A percentile compares a stretch with the other conserved stretches of the same genome.
These are phyloP conservation scores for Byssochlamys sp. DNA, from an alignment of 2,329 filamentous ascomycete genomes.

Conservation along the genomic window DNA sequence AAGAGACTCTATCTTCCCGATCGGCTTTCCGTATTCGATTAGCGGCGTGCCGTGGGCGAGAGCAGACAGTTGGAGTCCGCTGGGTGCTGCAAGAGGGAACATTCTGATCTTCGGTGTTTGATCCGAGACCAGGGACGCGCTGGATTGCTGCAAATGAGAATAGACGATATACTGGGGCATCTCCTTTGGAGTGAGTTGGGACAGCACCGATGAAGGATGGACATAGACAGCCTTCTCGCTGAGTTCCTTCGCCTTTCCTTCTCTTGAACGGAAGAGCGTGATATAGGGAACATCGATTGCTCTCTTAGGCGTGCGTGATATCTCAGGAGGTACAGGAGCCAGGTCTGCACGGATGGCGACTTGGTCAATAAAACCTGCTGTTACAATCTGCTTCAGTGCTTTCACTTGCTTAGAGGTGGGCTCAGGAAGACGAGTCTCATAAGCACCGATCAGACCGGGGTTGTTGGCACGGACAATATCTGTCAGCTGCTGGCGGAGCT, in stretches of 20 bases:
- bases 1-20: constrained; percentile 62
- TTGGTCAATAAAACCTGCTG: constrained; percentile 87
- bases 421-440: constrained; percentile 45
- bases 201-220: constrained; percentile 73
- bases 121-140: constrained; percentile 44
- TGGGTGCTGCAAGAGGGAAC: constrained; percentile 74
- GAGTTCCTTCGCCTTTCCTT: constrained; percentile 33
- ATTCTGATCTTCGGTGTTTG: constrained; percentile 68
- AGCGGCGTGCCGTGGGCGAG: constrained; percentile 79
- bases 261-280: constrained; percentile 63
- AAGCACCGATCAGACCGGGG: constrained; percentile 36
- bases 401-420: constrained; percentile 60
- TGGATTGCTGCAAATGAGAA: constrained; percentile 65
- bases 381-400: constrained; percentile 80
- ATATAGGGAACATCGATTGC: constrained; percentile 88
- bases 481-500: constrained; percentile 73
- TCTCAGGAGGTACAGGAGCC: constrained; percentile 61
- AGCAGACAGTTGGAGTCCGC: constrained; percentile 62
- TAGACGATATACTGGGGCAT: constrained; percentile 85
- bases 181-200: constrained; percentile 58
- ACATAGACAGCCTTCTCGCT: constrained; percentile 67
- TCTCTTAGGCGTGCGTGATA: constrained; percentile 61
- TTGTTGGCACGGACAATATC: constrained; percentile 69
- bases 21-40: constrained; percentile 75
- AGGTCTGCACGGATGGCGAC: constrained; percentile 84